phyloP scores from a whole-genome alignment of 106 monocot species.

The Posidonia australis region DNA sequence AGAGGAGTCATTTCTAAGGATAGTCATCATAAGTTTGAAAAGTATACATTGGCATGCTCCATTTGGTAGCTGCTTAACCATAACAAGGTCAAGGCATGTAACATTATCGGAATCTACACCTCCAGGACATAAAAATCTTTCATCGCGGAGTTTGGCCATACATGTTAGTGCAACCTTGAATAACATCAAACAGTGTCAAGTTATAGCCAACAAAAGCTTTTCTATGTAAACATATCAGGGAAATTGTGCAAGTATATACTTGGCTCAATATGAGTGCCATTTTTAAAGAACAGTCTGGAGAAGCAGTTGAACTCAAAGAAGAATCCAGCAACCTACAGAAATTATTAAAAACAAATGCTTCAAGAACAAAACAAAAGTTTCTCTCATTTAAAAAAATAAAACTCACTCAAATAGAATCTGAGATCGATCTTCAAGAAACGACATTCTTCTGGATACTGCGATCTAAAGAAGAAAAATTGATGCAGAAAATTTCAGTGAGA shows the following conservation, averaged over 20 bases:
- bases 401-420: slow-evolving; percentile 78
- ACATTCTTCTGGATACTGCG: slow-evolving; percentile 81
- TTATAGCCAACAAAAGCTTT: not conserved
- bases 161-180: slow-evolving; percentile 83
- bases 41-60: slow-evolving; percentile 85
- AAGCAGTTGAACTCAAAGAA: slow-evolving; percentile 67
- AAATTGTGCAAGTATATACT: slow-evolving; percentile 23
- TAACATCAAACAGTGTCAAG: slow-evolving; percentile 1
- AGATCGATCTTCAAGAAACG: slow-evolving; percentile 66
- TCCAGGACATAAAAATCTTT: slow-evolving; percentile 69
- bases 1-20: slow-evolving; percentile 92
- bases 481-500: too few relatives aligned
- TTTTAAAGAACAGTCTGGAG: slow-evolving; percentile 87
- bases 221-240: not conserved
- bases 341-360: not conserved
- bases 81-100: slow-evolving; percentile 78
- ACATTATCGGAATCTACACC: slow-evolving; percentile 67
- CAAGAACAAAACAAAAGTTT: not conserved
- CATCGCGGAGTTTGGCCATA: slow-evolving; percentile 91
- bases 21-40: slow-evolving; percentile 72
- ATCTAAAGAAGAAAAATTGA: slow-evolving; percentile 59
- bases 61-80: slow-evolving; percentile 61
- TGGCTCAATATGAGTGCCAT: slow-evolving; percentile 79
- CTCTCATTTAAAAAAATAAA: not conserved
- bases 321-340: slow-evolving; percentile 66